Base-by-base conservation (phyloP, 1,284 basidiomycete genomes). In the Rhodotorula sp. region DNA sequence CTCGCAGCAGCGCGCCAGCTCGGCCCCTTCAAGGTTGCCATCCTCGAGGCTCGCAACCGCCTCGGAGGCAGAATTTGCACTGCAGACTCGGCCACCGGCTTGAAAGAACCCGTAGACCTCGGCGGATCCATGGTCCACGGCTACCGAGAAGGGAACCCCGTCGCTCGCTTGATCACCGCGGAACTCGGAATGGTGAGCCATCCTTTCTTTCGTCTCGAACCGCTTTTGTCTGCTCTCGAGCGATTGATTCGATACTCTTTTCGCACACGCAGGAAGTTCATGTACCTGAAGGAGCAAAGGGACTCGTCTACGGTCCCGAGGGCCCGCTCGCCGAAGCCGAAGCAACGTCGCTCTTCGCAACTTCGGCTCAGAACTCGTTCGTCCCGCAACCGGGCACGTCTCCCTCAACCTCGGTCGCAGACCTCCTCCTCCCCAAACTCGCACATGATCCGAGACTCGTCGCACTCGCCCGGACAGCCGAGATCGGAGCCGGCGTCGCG, bases 401-500 rank as follows among this genome's bases (percentile, higher is more conserved):
- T 1, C 8, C 61, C 45, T 49, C 63, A n/a, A 52, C 56, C 12
- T 75, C 73, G 10, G 43, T 75, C 67, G 74, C 74, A 2, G 64
- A 64, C 14, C 49, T 67, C 43, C 61, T 71, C 52, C 23, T 74
- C 31, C 68, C 68, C 18, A 61, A 54, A 1, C 52, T 70, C 43
- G 4, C 34, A 26, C 50, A 47, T 34, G 60, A 67, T 55, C 60
- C 60, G 34, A 43, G 61, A 14, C 68, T 72, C 52, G 52, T 76
- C 21, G 79, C 78, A 12, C 75, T 84, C 47, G 83, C 84, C 0
- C 77, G 84, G 47, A 80, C 81, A 56, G 79, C 83, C 47, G 83
- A 85, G 68, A 80, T 85, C 23, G 83, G 83, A 0, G 78, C 85
- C 0, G 85, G 84, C 3, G 78, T 83, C 59, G 80, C 80, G 68